Base-by-base conservation (phyloP, 1,284 basidiomycete genomes). In the Puccinia coronata region DNA sequence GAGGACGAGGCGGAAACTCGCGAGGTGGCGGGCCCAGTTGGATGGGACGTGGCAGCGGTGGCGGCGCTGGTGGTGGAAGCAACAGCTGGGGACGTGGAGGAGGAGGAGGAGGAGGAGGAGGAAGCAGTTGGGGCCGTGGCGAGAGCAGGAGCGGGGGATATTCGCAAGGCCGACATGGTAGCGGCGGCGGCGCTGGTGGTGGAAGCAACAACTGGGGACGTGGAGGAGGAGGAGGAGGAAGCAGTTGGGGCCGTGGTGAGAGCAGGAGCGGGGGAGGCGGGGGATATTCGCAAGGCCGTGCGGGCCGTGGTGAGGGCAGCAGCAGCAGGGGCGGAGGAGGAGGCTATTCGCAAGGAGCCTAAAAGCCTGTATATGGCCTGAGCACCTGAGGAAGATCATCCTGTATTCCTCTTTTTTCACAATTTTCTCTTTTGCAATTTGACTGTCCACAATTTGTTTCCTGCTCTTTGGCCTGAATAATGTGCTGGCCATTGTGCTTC, bases 41-140 rank as follows among this genome's bases (percentile, higher is more conserved):
- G 53, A 41, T 53, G 36, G 55, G 77, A 43, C 25, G 39, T 39
- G 67, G 53, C 8, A 25, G 47, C 12, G 49, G 65, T 20, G 65
- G 65, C 59, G 63, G 63, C 36, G 20, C 28, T 4, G 49, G 65
- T 20, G 65, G 65, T 70, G 63, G 63, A n/a, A 67, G 65, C 4
- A 49, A 79, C 41, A 49, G 25, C 39, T 59, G 71, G 71, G 53
- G 51, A 1, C 47, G 76, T 57, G 51, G 65, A 36, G 76, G 63
- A 14, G 47, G 39, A 14, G 36, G 39, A 12, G 28, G 49, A n/a
- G 53, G 53, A 2, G 67, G 67, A 31, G 69, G 69, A 23, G 71
- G 71, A 36, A 47, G 65, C 20, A 53, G 16, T 53, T 53, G 51
- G 51, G 51, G 51, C 23, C 51, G 51, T 53, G 51, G 51, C n/a